A percentile compares a stretch with the other conserved stretches of the same genome.
Conservation (phyloP, 169 alveolate genomes). For the Eimeria praecox region DNA sequence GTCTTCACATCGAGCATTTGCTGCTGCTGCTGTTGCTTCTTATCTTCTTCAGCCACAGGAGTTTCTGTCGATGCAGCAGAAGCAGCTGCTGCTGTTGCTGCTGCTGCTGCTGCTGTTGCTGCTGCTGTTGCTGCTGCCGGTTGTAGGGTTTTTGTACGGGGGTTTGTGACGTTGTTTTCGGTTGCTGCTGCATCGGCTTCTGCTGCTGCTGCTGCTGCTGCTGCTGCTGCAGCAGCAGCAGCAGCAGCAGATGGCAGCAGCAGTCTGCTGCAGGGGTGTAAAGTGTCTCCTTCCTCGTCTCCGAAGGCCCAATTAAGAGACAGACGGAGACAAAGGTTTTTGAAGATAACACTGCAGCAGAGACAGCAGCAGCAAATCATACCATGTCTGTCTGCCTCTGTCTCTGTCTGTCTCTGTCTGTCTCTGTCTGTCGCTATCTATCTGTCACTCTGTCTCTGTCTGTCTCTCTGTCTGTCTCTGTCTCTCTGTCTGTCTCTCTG, state of each 20-base stretch:
- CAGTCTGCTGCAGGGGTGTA: neutral
- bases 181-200: constrained; percentile 24
- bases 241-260: neutral
- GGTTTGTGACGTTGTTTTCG: neutral
- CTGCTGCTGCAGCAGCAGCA: too few species aligned
- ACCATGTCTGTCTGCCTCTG: too few species aligned
- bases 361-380: constrained; percentile 24
- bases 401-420: constrained; percentile 7
- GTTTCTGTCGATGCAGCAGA: neutral
- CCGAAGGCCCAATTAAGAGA: neutral
- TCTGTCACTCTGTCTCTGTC: neutral
- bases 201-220: too few species aligned
- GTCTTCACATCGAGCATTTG: neutral
- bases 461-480: neutral
- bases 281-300: neutral
- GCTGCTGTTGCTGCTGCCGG: neutral
- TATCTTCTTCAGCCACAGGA: neutral
- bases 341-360: neutral
- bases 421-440: neutral
- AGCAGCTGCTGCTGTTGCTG: constrained; percentile 24
- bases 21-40: constrained; percentile 21
- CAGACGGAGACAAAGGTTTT: neutral
- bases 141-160: neutral
- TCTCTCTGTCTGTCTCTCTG: neutral
- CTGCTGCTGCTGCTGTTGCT: constrained; percentile 51